Percentiles rank a stretch among this genome's conserved stretches.
phyloP scores from a whole-genome alignment of 2,329 filamentous ascomycete genomes.

The Fusarium albidum region DNA sequence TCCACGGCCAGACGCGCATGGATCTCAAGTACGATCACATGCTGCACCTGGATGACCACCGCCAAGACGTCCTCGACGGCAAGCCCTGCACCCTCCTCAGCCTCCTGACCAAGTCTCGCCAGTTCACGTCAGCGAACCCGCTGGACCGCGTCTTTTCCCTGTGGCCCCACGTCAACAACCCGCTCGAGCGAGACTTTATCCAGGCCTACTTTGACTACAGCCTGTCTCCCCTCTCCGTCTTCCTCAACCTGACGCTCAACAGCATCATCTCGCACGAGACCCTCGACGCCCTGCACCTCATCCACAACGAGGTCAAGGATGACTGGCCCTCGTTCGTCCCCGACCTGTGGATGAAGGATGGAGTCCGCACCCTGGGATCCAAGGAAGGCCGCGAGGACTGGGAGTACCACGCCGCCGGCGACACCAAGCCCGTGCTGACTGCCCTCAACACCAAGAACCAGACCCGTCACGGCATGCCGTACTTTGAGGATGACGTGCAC shows the following conservation, averaged over 20 bases:
- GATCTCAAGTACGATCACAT: slow-evolving; percentile 15
- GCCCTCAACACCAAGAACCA: slow-evolving; percentile 11
- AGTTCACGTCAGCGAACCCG: slow-evolving; percentile 10
- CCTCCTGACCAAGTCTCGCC: slow-evolving; percentile 10
- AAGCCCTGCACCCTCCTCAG: slow-evolving; percentile 7
- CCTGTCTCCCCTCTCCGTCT: slow-evolving; percentile 5
- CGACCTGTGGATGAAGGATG: slow-evolving; percentile 13
- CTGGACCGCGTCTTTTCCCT: slow-evolving; percentile 10
- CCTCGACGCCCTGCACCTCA: slow-evolving; percentile 5
- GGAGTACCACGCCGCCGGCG: slow-evolving; percentile 9
- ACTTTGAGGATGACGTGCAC: slow-evolving; percentile 8
- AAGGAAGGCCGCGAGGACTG: slow-evolving; percentile 12
- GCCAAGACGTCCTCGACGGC: slow-evolving; percentile 1
- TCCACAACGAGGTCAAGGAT: slow-evolving; percentile 10
- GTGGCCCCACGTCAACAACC: slow-evolving; percentile 9
- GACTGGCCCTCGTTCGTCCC: slow-evolving; percentile 12
- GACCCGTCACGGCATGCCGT: slow-evolving; percentile 8
- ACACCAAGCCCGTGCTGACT: slow-evolving; percentile 4
- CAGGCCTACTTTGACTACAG: slow-evolving; percentile 13
- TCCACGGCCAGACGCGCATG: slow-evolving; percentile 10
- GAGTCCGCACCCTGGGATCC: slow-evolving; percentile 5
- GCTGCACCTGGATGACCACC: slow-evolving; percentile 9
- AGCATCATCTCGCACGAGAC: slow-evolving; percentile 7
- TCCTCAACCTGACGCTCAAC: slow-evolving; percentile 15
- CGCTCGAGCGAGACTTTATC: slow-evolving; percentile 1